phyloP scores from a whole-genome alignment of 2,329 filamentous ascomycete genomes.

The Arthrobotrys megalospora region DNA sequence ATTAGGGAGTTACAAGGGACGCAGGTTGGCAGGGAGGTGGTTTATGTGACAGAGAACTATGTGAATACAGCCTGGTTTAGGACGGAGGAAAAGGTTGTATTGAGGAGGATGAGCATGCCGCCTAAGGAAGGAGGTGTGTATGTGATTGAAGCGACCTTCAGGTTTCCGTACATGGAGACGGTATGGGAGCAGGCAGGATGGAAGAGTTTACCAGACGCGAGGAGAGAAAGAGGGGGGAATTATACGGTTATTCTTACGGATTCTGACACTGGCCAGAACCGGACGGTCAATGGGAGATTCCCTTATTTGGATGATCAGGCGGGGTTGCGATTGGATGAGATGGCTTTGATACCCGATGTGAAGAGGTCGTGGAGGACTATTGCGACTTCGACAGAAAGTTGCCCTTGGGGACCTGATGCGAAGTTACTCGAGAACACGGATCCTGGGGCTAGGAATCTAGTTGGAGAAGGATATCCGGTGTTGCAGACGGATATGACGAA shows the following conservation, averaged over 20 bases:
- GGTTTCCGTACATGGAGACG: constrained; percentile 50
- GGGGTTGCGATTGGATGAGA: constrained; percentile 40
- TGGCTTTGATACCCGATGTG: constrained; percentile 48
- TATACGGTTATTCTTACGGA: constrained; percentile 39
- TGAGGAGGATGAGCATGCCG: constrained; percentile 3
- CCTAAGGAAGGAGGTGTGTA: constrained; percentile 12
- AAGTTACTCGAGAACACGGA: constrained; percentile 49
- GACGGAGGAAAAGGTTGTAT: constrained; percentile 32
- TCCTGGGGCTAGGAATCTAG: constrained; percentile 24
- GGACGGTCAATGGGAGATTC: constrained; percentile 32
- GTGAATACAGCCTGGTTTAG: constrained; percentile 43
- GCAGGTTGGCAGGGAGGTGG: not conserved
- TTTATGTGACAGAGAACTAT: constrained; percentile 17
- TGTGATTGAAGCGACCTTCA: constrained; percentile 17
- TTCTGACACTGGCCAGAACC: constrained; percentile 10
- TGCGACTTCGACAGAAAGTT: constrained; percentile 1
- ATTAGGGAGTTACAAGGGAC: constrained; percentile 25
- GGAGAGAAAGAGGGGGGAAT: constrained; percentile 34
- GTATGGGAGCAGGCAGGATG: constrained; percentile 34
- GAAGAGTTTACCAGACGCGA: constrained; percentile 32
- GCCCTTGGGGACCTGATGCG: constrained; percentile 46
- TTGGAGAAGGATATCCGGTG: constrained; percentile 41
- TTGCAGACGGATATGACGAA: constrained; percentile 54
- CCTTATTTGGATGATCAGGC: constrained; percentile 44
- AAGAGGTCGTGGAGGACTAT: constrained; percentile 39